These are phyloP conservation scores for Amanita jacksonii DNA, from an alignment of 768 basidiomycete genomes.

Conservation along the genomic window DNA sequence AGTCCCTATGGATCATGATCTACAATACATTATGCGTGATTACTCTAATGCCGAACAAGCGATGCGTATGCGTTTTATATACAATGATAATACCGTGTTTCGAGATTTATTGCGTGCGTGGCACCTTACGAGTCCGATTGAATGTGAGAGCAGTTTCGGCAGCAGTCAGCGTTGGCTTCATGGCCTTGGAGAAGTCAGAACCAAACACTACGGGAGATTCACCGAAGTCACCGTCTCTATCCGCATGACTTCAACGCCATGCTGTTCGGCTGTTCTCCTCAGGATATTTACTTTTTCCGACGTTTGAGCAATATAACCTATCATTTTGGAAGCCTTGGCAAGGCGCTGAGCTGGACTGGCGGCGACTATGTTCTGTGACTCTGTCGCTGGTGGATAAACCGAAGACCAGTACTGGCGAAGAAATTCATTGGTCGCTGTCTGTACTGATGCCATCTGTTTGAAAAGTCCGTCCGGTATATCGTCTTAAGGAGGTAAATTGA, in stretches of 20 bases:
- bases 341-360: slow-evolving; percentile 61
- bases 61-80: slow-evolving; percentile 11
- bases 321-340: slow-evolving; percentile 82
- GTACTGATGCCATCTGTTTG: slow-evolving; percentile 79
- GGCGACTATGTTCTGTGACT: slow-evolving; percentile 36
- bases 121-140: slow-evolving; percentile 34
- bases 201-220: background rate
- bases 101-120: slow-evolving; percentile 12
- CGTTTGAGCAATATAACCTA: slow-evolving; percentile 68
- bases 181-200: slow-evolving; percentile 36
- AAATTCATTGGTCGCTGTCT: slow-evolving; percentile 92
- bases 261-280: slow-evolving; percentile 48
- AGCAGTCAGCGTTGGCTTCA: slow-evolving; percentile 66
- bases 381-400: slow-evolving; percentile 64
- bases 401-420: slow-evolving; percentile 93
- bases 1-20: slow-evolving; percentile 29
- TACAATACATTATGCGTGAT: slow-evolving; percentile 6
- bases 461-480: slow-evolving; percentile 75
- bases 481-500: slow-evolving; percentile 30
- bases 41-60: slow-evolving; percentile 10
- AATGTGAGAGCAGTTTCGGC: slow-evolving; percentile 65
- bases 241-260: slow-evolving; percentile 51
- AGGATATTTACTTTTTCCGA: slow-evolving; percentile 76
- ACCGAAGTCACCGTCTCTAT: slow-evolving; percentile 51
- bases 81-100: slow-evolving; percentile 7